phyloP scores from a whole-genome alignment of 768 basidiomycete species.

The Peribolospora baueri region DNA sequence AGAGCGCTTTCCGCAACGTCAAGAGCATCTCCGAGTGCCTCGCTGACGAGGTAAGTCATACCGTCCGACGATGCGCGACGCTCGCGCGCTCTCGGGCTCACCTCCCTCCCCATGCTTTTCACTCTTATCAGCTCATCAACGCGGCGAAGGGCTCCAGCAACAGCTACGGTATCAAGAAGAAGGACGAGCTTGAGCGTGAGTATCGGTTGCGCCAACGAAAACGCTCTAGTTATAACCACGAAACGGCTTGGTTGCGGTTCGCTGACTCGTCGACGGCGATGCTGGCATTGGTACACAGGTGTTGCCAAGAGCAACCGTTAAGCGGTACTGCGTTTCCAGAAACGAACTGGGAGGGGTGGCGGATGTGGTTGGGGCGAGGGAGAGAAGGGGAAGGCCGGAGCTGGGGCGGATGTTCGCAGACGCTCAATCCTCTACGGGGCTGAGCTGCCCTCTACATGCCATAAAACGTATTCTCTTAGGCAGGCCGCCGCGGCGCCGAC shows the following conservation, averaged over 20 bases:
- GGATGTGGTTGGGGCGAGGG: no score
- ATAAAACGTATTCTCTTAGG: no score
- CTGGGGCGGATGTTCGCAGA: no score
- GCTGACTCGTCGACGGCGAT: neutral
- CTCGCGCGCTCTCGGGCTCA: neutral
- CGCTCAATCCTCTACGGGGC: no score
- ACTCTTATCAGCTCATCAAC: slow-evolving; percentile 95
- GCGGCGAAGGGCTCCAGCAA: slow-evolving; percentile 99
- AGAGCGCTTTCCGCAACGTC: slow-evolving; percentile 99
- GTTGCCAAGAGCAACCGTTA: slow-evolving; percentile 99
- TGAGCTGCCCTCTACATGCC: no score
- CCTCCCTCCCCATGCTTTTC: no score
- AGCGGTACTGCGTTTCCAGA: slow-evolving; percentile 19
- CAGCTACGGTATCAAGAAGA: slow-evolving; percentile 92
- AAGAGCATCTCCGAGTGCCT: slow-evolving; percentile 92
- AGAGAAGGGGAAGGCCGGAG: no score
- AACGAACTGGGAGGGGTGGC: no score
- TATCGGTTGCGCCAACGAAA: neutral
- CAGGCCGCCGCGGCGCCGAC: no score
- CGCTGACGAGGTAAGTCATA: neutral
- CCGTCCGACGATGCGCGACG: neutral
- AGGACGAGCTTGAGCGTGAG: slow-evolving; percentile 68
- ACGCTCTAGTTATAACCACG: neutral
- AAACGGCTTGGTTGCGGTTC: neutral
- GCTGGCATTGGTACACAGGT: slow-evolving; percentile 7